A percentile compares a stretch with the other conserved stretches of the same genome.
phyloP scores from a whole-genome alignment of 208 protist species.

The Trypanosoma caninum region DNA sequence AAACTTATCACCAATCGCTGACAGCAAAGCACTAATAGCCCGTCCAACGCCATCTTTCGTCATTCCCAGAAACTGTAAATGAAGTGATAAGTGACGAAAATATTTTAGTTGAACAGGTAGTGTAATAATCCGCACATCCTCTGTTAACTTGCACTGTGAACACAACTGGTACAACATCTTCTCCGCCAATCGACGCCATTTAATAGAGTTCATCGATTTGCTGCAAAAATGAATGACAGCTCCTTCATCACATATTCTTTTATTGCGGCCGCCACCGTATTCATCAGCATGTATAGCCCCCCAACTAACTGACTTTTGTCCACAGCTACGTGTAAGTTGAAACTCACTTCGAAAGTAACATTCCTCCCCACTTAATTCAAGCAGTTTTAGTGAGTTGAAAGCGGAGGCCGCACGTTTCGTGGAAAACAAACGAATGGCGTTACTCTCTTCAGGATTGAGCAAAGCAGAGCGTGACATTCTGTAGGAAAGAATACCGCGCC shows the following conservation, averaged over 20 bases:
- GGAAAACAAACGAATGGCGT: slow-evolving; percentile 71
- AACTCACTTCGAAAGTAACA: slow-evolving; percentile 51
- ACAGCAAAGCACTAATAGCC: not conserved
- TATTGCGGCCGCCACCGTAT: too few relatives aligned
- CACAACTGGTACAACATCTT: slow-evolving; percentile 5
- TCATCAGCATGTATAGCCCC: too few relatives aligned
- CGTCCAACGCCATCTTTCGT: not conserved
- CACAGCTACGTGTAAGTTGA: not conserved
- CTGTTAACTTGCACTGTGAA: not conserved
- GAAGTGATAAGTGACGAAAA: slow-evolving; percentile 6
- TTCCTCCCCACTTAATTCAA: slow-evolving; percentile 49
- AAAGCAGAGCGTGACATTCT: slow-evolving; percentile 54
- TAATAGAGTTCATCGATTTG: slow-evolving; percentile 14
- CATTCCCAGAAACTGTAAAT: slow-evolving; percentile 2
- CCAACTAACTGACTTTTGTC: not conserved
- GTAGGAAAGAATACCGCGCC: slow-evolving; percentile 52
- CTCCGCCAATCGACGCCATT: slow-evolving; percentile 14
- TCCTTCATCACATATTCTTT: not conserved
- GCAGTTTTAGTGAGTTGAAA: slow-evolving; percentile 69
- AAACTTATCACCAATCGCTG: slow-evolving; percentile 9
- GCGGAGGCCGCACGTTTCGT: slow-evolving; percentile 51
- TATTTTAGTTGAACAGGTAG: not conserved
- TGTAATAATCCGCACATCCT: not conserved
- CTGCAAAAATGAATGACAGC: slow-evolving; percentile 22
- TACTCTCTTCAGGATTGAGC: slow-evolving; percentile 45